These are phyloP conservation scores for Prunella vulgaris DNA, from an alignment of 257 asterid genomes.

Conservation along the genomic window DNA sequence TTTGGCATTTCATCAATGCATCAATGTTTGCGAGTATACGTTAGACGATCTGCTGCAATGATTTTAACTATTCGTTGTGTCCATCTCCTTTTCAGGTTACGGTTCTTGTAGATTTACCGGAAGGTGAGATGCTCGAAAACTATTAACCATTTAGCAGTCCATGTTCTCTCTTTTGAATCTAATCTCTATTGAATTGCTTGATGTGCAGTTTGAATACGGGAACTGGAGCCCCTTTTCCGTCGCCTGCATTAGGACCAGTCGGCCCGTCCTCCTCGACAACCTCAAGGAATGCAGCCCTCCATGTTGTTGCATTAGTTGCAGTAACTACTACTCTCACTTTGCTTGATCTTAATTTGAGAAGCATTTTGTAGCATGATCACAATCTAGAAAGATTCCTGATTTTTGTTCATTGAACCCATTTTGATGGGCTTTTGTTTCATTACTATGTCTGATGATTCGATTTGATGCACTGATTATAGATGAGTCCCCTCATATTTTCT, in stretches of 20 bases:
- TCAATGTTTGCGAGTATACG: too few relatives aligned
- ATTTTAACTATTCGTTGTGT: conserved; percentile 2
- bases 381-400: not conserved
- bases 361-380: conserved; percentile 19
- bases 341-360: conserved; percentile 28
- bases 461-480: not conserved
- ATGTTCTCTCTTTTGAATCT: not conserved
- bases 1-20: too few relatives aligned
- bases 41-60: not conserved
- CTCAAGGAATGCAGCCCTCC: conserved; percentile 17
- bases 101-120: conserved; percentile 76
- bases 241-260: conserved; percentile 61
- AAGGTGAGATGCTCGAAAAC: conserved; percentile 46
- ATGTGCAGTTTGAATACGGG: conserved; percentile 47
- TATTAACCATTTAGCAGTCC: not conserved
- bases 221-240: conserved; percentile 30
- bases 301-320: conserved; percentile 27
- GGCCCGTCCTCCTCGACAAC: conserved; percentile 30
- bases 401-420: not conserved
- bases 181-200: not conserved
- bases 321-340: conserved; percentile 22
- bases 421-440: not conserved
- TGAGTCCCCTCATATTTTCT: not conserved
- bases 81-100: conserved; percentile 48
- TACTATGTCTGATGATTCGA: not conserved